Percentiles rank a stretch among this genome's conserved stretches.
phyloP scores from a whole-genome alignment of 257 asterid genomes.

The Przewalskia tangutica region DNA sequence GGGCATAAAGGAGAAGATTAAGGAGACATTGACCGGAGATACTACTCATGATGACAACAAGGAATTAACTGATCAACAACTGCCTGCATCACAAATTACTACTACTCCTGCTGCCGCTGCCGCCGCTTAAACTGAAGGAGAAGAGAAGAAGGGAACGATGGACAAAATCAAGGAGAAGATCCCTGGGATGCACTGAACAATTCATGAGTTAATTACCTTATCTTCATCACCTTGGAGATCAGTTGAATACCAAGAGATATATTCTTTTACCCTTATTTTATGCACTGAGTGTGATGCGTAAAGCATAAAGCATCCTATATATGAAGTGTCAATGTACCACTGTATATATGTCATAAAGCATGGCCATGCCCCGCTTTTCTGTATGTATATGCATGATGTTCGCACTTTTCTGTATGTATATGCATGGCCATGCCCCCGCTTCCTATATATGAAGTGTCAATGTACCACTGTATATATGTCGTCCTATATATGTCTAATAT shows the following conservation, averaged over 20 bases:
- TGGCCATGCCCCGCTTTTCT: too few species aligned
- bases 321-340: too few species aligned
- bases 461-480: too few species aligned
- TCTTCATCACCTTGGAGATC: too few species aligned
- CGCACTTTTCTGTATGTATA: too few species aligned
- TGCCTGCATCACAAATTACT: background rate
- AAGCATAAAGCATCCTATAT: too few species aligned
- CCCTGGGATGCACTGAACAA: background rate
- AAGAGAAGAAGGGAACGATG: constrained; percentile 9
- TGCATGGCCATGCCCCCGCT: too few species aligned
- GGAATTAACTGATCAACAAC: background rate
- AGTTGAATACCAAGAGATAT: too few species aligned
- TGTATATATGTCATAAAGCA: background rate
- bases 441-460: too few species aligned
- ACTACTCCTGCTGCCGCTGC: background rate
- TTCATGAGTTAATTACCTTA: too few species aligned
- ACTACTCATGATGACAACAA: background rate
- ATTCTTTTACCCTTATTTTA: background rate
- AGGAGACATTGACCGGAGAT: background rate
- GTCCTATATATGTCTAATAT: too few species aligned
- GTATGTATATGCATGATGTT: background rate
- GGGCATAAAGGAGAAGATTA: background rate
- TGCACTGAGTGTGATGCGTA: background rate
- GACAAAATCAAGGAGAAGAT: background rate
- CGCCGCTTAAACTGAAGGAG: background rate